Evolutionary conservation across 352 stramenopile species (phyloP).

Genomic region (Pythium sp.): DNA sequence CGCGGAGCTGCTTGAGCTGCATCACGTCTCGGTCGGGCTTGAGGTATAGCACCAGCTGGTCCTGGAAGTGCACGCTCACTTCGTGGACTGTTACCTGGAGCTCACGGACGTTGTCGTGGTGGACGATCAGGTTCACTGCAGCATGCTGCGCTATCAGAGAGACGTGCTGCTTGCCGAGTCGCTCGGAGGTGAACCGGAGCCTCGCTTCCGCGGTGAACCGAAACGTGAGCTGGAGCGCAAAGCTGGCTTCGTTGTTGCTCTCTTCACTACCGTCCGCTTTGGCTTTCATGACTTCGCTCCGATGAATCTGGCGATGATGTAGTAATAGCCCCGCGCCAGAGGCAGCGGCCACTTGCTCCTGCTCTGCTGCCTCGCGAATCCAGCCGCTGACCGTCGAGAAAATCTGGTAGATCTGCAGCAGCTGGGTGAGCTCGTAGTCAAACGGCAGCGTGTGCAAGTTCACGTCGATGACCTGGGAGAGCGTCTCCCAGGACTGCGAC

Average conservation of each 20-base stretch:
- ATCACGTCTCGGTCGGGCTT: constrained; percentile 60
- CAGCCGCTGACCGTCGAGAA: constrained; percentile 13
- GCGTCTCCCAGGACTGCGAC: constrained; percentile 38
- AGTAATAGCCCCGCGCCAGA: constrained; percentile 6
- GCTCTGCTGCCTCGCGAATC: constrained; percentile 6
- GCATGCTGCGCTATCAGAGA: constrained; percentile 33
- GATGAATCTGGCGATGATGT: constrained; percentile 10
- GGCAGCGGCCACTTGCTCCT: not conserved
- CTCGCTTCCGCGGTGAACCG: constrained; percentile 41
- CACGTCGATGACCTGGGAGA: constrained; percentile 59
- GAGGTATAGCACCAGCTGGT: constrained; percentile 42
- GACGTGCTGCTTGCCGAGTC: constrained; percentile 36
- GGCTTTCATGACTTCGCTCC: not conserved
- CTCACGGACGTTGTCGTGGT: constrained; percentile 34
- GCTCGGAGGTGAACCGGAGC: constrained; percentile 37
- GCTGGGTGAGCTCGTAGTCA: constrained; percentile 37
- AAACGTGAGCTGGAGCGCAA: constrained; percentile 58
- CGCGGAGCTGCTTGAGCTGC: constrained; percentile 35
- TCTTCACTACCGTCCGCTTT: not conserved
- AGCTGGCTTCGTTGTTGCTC: constrained; percentile 24
- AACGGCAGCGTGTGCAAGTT: constrained; percentile 46
- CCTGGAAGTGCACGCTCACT: constrained; percentile 38
- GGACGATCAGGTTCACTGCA: constrained; percentile 49
- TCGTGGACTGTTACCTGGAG: constrained; percentile 56
- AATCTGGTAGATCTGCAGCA: constrained; percentile 30